Base-by-base conservation (phyloP, 2,329 filamentous ascomycete genomes). In the Diaporthe batatas region DNA sequence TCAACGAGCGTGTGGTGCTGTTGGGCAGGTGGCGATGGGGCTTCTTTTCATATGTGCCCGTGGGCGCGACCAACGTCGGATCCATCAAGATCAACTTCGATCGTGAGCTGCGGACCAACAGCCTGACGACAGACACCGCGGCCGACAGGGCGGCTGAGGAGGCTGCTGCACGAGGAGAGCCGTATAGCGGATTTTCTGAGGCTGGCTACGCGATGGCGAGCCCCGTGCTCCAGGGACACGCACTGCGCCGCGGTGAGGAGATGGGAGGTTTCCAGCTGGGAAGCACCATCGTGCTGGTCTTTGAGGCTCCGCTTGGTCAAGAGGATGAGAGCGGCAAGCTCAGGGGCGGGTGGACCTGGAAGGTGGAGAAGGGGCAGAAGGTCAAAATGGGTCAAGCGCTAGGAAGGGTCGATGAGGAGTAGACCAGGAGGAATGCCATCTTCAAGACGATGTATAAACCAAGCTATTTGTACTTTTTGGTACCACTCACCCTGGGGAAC, bases 41-140 rank as follows among this genome's bases (percentile, higher is more conserved):
- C 23, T 98, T 99, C 89, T 99, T 99, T 87, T 93, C 92, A 76
- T 98, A 95, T 84, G 96, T 94, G 0, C 95, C 97, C 18, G 96
- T 99, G 44, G 96, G 96, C 75, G 96, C 96, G 10, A 99, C 96
- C 29, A 99, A 99, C 79, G 96, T 99, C 57, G 96, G 96, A 71
- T 97, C 94, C 73, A 98, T 99, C 84, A 93, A 94, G 80, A 90
- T 99, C 85, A 98, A 99, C 84, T 99, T 99, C 82, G 97, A 99
- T 83, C 88, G 92, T 73, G 96, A 99, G 83, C 87, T 99, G 74
- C 92, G 96, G 75, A 97, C 97, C 68, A 99, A 99, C 84, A 95
- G 91, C 77, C 86, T 99, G 68, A 92, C 93, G 3, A 98, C 96
- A 3, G 96, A 99, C 82, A 99, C 96, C 0, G 94, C 92, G 18